A percentile compares a stretch with the other conserved stretches of the same genome.
These are phyloP conservation scores for Aquilaria agallochum DNA, from an alignment of 441 rosid genomes.

Conservation along the genomic window DNA sequence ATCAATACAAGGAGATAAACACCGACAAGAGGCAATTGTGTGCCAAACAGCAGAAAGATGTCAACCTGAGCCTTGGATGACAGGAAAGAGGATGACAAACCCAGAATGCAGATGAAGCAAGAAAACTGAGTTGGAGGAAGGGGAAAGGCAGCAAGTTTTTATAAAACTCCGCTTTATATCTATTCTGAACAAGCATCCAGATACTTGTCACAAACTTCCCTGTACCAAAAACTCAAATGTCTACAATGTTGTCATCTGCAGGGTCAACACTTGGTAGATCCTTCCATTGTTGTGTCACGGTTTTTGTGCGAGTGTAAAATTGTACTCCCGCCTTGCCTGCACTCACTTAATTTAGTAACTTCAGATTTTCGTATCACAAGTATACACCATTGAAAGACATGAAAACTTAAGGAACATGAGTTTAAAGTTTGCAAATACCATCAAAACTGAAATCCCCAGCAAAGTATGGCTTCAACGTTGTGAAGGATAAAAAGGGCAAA, in stretches of 20 bases:
- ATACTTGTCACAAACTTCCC: not conserved
- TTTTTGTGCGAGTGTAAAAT: slow-evolving; percentile 38
- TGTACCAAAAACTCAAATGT: too few species aligned
- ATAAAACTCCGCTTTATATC: too few species aligned
- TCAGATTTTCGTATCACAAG: not conserved
- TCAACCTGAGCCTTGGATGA: too few species aligned
- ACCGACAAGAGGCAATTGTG: too few species aligned
- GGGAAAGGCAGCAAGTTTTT: too few species aligned
- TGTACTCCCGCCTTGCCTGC: slow-evolving; percentile 35
- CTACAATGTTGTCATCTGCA: slow-evolving; percentile 10
- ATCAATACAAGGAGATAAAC: too few species aligned
- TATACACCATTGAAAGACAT: not conserved
- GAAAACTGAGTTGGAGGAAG: too few species aligned
- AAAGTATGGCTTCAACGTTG: slow-evolving; percentile 32
- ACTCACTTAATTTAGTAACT: not conserved
- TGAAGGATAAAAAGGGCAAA: slow-evolving; percentile 30
- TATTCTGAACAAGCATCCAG: not conserved
- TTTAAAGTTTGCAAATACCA: slow-evolving; percentile 20
- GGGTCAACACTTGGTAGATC: slow-evolving; percentile 12
- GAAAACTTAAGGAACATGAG: not conserved
- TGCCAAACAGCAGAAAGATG: too few species aligned
- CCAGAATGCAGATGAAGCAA: too few species aligned
- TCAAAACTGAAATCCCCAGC: slow-evolving; percentile 37
- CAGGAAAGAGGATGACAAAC: too few species aligned
- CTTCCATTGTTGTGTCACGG: slow-evolving; percentile 38